Base-by-base conservation (phyloP, 2,329 filamentous ascomycete species). In the Trichothecium roseum region DNA sequence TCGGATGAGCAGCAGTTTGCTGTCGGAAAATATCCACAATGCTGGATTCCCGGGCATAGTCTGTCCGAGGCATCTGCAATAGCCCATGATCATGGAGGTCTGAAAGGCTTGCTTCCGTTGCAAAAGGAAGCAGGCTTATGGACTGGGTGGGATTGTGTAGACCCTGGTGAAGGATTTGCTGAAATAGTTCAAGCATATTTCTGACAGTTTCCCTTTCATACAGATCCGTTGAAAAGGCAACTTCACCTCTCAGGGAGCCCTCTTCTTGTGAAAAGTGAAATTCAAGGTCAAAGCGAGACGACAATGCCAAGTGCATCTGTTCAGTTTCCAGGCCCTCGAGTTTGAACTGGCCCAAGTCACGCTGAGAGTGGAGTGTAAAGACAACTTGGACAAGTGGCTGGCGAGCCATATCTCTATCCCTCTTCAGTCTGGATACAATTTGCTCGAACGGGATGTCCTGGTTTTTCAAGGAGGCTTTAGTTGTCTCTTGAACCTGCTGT, bases 201-300 rank as follows among this genome's bases (percentile, higher is more conserved):
- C 26, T 31, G 8, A 51, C 44, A 1, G 48, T 50, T n/a, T 41
- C 38, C 0, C 38, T 10, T 4, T 45, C 37, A 13, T 43, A 52
- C 1, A 52, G 35, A 9, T 52, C 49, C 4, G 41, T 41, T 0
- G 50, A 41, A 18, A 40, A 52, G 4, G 46, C 18, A 4, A 42
- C 24, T 3, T 37, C 29, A 0, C 49, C 48, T 3, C 29, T 36
- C 0, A 52, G 37, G 0, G 18, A 15, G 5, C 34, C 24, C 0
- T 42, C 28, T 24, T 45, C 41, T 8, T 50, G 49, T 22, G 42
- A 49, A 1, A 52, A 18, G 26, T 51, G 49, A 1, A 51, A 47
- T 34, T 52, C 49, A 2, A 51, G 13, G 8, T 52, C 49, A 13
- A 48, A 49, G 10, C 47, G 28, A 0, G 49, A 39, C 3, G 43